Base-by-base conservation (phyloP, 2,329 filamentous ascomycete species). In the Pseudogymnoascus sp. region DNA sequence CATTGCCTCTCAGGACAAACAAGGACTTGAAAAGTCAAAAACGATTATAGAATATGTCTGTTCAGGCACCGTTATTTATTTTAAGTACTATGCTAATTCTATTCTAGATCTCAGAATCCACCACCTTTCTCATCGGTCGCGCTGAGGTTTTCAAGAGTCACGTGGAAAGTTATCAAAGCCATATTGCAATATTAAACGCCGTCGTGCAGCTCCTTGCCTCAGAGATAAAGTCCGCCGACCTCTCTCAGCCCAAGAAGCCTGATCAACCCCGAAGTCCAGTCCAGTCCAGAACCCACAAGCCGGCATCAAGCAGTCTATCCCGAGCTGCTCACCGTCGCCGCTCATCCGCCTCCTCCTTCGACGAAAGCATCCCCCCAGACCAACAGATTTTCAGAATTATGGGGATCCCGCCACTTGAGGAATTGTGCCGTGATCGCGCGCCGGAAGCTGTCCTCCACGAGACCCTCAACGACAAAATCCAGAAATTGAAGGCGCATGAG, bases 21-120 rank as follows among this genome's bases (percentile, higher is more conserved):
- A 77, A 37, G 76, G 73, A 20, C 65, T 79, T n/a, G 71, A 71
- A 8, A 76, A 76, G 35, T 78, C 81, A 0, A 73, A 75, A 0
- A 73, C 75, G 4, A 80, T 81, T 2, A 66, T 83, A 1, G 69
- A 74, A 67, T 85, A 85, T 64, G 82, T 84, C 69, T 35, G 79
- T 71, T 3, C 15, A 12, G 3, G 12, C 15, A 36, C 2, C 9
- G 22, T 18, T 43, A 5, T 12, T 22, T 6, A 5, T 9, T 25
- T 8, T 20, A 1, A 20, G 1, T 47, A 12, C 18, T 35, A 28
- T 50, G 8, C 59, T 64, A 60, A 64, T 25, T 6, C 15, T 9
- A n/a, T 7, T 14, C 1, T 60, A 84, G 81, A 77, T 83, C 18
- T 73, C 78, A 36, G 74, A 79, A 18, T 84, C 81, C 62, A 72